phyloP scores from a whole-genome alignment of 768 basidiomycete genomes.

The Mycena albidolilacea region DNA sequence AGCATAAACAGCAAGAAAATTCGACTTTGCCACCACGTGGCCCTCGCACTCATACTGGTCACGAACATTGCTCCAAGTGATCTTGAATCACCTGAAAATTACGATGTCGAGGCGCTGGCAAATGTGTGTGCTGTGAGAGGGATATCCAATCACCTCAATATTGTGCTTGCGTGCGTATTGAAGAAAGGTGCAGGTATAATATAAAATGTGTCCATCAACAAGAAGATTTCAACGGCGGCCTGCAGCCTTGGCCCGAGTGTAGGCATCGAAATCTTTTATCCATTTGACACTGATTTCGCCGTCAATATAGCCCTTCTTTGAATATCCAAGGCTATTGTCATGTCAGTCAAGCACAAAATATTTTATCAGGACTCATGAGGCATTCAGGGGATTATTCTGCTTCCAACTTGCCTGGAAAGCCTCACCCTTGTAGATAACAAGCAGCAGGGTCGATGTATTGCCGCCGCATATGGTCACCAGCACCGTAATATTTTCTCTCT shows the following conservation, averaged over 20 bases:
- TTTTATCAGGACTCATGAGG: neutral
- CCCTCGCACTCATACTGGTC: neutral
- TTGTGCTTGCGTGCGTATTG: too few relatives aligned
- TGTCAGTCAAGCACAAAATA: neutral
- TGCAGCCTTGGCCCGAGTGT: too few relatives aligned
- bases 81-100: neutral
- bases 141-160: too few relatives aligned
- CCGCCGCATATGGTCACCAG: neutral
- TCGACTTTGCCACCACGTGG: neutral
- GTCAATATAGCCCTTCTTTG: too few relatives aligned
- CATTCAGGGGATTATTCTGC: neutral
- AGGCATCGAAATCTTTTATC: too few relatives aligned
- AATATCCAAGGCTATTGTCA: neutral
- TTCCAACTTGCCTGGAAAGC: neutral
- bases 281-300: too few relatives aligned
- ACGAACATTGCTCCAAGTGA: neutral
- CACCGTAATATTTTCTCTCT: neutral
- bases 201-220: too few relatives aligned
- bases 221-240: too few relatives aligned
- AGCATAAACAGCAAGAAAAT: neutral
- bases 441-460: neutral
- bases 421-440: neutral
- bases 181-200: too few relatives aligned
- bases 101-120: too few relatives aligned
- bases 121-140: too few relatives aligned